Conservation (phyloP, 2,329 filamentous ascomycete species). For the Sporothrix variecibatus region DNA sequence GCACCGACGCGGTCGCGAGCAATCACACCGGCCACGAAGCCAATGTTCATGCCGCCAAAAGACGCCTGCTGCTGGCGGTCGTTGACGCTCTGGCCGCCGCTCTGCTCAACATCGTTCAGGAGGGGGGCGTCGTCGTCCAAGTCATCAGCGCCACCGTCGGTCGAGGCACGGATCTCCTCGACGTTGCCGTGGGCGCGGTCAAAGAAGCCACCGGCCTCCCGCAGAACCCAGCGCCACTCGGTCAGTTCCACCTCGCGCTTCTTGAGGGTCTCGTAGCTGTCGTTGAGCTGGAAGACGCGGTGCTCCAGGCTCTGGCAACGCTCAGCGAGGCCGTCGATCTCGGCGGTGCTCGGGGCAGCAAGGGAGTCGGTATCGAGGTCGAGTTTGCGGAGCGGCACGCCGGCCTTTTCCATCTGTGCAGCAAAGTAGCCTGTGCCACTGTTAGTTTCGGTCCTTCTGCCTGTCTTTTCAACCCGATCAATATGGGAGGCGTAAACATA, state of each 20-base stretch:
- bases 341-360: conserved; percentile 83
- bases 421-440: conserved; percentile 77
- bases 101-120: conserved; percentile 88
- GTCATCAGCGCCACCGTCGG: conserved; percentile 50
- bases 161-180: conserved; percentile 90
- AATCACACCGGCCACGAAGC: conserved; percentile 96
- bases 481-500: conserved; percentile 54
- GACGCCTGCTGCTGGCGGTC: conserved; percentile 63
- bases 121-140: conserved; percentile 85
- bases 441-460: background rate
- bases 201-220: conserved; percentile 96
- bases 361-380: conserved; percentile 87
- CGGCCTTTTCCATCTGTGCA: conserved; percentile 89
- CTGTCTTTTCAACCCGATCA: background rate
- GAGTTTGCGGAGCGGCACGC: conserved; percentile 82
- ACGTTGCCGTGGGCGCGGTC: conserved; percentile 94
- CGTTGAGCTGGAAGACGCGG: conserved; percentile 86
- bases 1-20: conserved; percentile 87
- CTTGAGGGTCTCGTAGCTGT: conserved; percentile 98
- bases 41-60: conserved; percentile 98
- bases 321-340: conserved; percentile 94
- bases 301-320: conserved; percentile 91
- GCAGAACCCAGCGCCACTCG: conserved; percentile 97
- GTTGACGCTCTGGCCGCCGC: conserved; percentile 8
- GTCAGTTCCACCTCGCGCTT: conserved; percentile 95